These are phyloP conservation scores for Scedosporium aurantiacum DNA, from an alignment of 2,329 filamentous ascomycete genomes.

Conservation along the genomic window DNA sequence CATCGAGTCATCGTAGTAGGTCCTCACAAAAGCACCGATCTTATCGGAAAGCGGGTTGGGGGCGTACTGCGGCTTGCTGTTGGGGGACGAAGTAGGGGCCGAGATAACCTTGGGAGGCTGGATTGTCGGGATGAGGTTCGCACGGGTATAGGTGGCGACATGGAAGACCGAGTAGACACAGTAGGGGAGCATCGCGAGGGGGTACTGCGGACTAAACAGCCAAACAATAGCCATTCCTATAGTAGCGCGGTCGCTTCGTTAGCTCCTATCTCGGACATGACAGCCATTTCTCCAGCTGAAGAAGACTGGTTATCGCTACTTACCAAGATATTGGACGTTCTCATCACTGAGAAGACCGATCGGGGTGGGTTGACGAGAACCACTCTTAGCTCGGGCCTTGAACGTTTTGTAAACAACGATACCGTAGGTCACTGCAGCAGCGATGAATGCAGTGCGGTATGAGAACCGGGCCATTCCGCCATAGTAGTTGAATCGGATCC, in stretches of 20 bases:
- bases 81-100: slow-evolving; percentile 42
- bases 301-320: slow-evolving; percentile 24
- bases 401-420: slow-evolving; percentile 98
- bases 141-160: slow-evolving; percentile 90
- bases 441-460: slow-evolving; percentile 83
- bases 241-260: not conserved
- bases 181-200: slow-evolving; percentile 85
- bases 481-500: slow-evolving; percentile 80
- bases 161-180: slow-evolving; percentile 97
- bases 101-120: slow-evolving; percentile 51
- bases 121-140: slow-evolving; percentile 82
- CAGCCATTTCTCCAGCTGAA: not conserved
- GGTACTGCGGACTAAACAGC: slow-evolving; percentile 83
- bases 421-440: slow-evolving; percentile 85
- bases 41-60: slow-evolving; percentile 60
- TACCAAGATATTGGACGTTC: slow-evolving; percentile 96
- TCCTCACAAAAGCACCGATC: slow-evolving; percentile 91
- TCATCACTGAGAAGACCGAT: slow-evolving; percentile 70
- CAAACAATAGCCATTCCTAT: slow-evolving; percentile 73
- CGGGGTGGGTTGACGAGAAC: slow-evolving; percentile 45
- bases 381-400: slow-evolving; percentile 69
- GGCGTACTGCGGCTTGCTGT: slow-evolving; percentile 38
- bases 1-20: slow-evolving; percentile 97
- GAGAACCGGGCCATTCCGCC: slow-evolving; percentile 66
- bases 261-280: not conserved